A percentile compares a stretch with the other conserved stretches of the same genome.
Evolutionary conservation across 2,329 filamentous ascomycete species (phyloP).

Genomic region (Neocatenulostroma microsporum): DNA sequence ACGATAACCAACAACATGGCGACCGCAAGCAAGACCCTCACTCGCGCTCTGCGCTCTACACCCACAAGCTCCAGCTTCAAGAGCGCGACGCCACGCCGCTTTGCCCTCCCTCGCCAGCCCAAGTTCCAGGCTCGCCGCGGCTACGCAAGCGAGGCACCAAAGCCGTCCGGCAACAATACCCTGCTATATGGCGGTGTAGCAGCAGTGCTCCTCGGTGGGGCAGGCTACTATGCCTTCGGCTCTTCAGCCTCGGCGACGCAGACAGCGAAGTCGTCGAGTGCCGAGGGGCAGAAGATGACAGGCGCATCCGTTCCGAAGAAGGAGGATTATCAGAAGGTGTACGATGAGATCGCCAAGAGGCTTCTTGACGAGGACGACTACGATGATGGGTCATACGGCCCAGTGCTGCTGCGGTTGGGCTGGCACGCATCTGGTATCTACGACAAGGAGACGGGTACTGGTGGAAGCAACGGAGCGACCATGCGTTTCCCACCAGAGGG

Average conservation of each 20-base stretch:
- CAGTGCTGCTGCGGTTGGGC: constrained; percentile 79
- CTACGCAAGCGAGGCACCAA: constrained; percentile 50
- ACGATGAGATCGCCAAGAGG: constrained; percentile 71
- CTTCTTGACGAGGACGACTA: constrained; percentile 90
- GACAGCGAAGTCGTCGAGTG: constrained; percentile 27
- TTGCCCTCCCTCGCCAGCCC: constrained; percentile 53
- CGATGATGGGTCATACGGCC: constrained; percentile 92
- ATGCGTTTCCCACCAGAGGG: constrained; percentile 91
- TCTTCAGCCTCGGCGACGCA: constrained; percentile 38
- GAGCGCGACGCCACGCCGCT: constrained; percentile 47
- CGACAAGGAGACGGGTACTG: constrained; percentile 78
- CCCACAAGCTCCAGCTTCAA: constrained; percentile 47
- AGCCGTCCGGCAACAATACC: constrained; percentile 32
- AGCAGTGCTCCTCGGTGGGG: constrained; percentile 55
- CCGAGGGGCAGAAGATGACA: constrained; percentile 1
- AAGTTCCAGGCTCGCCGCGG: constrained; percentile 67
- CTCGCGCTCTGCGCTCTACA: constrained; percentile 35
- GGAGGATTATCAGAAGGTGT: constrained; percentile 92
- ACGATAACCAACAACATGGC: constrained; percentile 31
- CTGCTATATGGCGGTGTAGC: constrained; percentile 52
- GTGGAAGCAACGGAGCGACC: constrained; percentile 90
- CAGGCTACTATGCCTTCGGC: constrained; percentile 59
- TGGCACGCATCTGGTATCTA: constrained; percentile 95
- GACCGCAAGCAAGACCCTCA: constrained; percentile 31
- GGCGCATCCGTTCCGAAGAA: constrained; percentile 59